These are phyloP conservation scores for Alternaria tenuissima DNA, from an alignment of 2,329 filamentous ascomycete genomes.

Conservation along the genomic window DNA sequence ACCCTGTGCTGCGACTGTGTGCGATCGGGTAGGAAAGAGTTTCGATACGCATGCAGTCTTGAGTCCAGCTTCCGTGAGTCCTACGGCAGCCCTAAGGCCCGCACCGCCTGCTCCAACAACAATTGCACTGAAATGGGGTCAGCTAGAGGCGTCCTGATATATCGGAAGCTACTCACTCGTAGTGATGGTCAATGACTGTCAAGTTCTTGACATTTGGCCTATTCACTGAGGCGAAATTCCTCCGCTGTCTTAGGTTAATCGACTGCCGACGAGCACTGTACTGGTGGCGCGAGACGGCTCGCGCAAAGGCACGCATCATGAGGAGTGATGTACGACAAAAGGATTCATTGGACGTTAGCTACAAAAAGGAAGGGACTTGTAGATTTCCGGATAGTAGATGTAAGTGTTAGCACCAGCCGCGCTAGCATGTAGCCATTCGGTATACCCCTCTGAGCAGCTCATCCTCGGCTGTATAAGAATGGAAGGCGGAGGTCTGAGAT, in stretches of 20 bases:
- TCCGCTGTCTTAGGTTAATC: slow-evolving; percentile 9
- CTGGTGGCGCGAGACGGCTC: slow-evolving; percentile 28
- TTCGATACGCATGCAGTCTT: slow-evolving; percentile 72
- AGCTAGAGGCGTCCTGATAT: background rate
- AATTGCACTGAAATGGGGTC: slow-evolving; percentile 45
- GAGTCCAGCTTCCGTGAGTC: slow-evolving; percentile 69
- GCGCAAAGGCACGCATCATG: slow-evolving; percentile 38
- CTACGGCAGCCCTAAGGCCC: slow-evolving; percentile 69
- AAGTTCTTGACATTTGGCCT: slow-evolving; percentile 27
- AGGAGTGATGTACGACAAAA: background rate
- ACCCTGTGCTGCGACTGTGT: slow-evolving; percentile 73
- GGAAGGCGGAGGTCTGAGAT: background rate
- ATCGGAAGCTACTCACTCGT: slow-evolving; percentile 34
- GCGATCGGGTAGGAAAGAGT: slow-evolving; percentile 69
- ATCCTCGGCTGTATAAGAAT: slow-evolving; percentile 1
- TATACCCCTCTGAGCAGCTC: background rate
- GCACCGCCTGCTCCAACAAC: slow-evolving; percentile 66
- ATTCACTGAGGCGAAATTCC: slow-evolving; percentile 30
- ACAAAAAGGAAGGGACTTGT: background rate
- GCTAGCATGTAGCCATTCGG: slow-evolving; percentile 1
- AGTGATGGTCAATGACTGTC: slow-evolving; percentile 46
- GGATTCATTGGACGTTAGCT: background rate
- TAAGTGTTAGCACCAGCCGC: background rate
- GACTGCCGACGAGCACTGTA: slow-evolving; percentile 19
- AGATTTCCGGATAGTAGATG: background rate